phyloP scores from a whole-genome alignment of 1,284 basidiomycete genomes.

The Apiotrichum gamsii region DNA sequence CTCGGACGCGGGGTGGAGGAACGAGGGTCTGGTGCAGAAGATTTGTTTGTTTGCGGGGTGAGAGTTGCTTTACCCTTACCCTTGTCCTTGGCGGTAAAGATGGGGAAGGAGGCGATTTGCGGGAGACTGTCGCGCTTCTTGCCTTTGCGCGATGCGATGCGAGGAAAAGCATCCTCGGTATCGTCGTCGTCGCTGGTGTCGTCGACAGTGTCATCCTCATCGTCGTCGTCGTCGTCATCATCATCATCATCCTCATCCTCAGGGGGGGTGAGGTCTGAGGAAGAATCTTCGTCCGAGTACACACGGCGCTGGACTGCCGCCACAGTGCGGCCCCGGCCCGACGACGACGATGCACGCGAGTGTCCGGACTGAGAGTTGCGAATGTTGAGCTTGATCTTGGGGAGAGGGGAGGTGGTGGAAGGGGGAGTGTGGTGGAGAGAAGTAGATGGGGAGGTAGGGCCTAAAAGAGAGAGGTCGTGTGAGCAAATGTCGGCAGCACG shows the following conservation, averaged over 20 bases:
- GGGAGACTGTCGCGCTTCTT: constrained; percentile 12
- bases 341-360: constrained; percentile 7
- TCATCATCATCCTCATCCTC: constrained; percentile 18
- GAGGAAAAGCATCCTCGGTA: constrained; percentile 4
- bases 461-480: constrained; percentile 20
- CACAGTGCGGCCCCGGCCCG: constrained; percentile 4
- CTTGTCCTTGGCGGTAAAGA: constrained; percentile 1
- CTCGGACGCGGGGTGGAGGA: constrained; percentile 12
- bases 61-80: constrained; percentile 8
- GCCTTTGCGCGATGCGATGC: constrained; percentile 3
- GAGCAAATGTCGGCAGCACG: constrained; percentile 1
- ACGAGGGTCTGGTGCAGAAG: not conserved
- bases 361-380: constrained; percentile 4
- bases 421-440: constrained; percentile 13
- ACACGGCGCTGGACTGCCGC: constrained; percentile 4
- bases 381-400: constrained; percentile 19
- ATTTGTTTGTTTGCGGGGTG: not conserved
- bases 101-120: not conserved
- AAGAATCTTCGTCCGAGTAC: constrained; percentile 14
- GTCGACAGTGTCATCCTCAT: constrained; percentile 8
- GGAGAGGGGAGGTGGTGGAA: constrained; percentile 8
- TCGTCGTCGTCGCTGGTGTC: constrained; percentile 14
- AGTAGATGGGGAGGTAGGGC: constrained; percentile 17
- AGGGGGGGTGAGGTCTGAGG: constrained; percentile 21
- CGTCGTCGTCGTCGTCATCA: constrained; percentile 11